Base-by-base conservation (phyloP, 495 filamentous ascomycete genomes). In the Lindgomyces ingoldianus region DNA sequence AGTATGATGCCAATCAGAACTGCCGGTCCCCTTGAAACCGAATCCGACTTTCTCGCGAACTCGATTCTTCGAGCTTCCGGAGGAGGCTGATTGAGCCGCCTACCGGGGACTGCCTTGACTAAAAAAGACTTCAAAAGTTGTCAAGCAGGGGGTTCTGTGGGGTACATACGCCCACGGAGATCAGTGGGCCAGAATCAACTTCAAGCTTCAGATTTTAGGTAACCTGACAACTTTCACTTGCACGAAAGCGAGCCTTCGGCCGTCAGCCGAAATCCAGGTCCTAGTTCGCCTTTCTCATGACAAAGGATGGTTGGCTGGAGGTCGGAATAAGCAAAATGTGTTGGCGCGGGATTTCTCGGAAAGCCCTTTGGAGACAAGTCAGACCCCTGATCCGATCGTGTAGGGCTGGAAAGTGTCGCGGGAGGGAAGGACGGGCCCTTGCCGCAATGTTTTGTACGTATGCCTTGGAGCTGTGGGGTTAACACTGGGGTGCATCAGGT, bases 271-370 rank as follows among this genome's bases (percentile, higher is more conserved):
- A 16, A 25, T 24, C 26, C 25, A 52, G 49, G 3, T 4, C 25
- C 18, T 4, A 27, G 4, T 27, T 21, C 18, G 22, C 4, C 1
- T 21, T 27, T 52, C 1, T 16, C 19, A 4, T 2, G 4, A 11
- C 4, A 24, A 29, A 30, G 22, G 2, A 14, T 25, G 8, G 21
- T 52, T 52, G 49, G 49, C 24, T 30, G 49, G 4, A 16, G 25
- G 3, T 33, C 4, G 26, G 27, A 30, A 52, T 27, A 27, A 52
- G 27, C 22, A 52, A 49, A 52, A 30, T 16, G 12, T 14, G 22
- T 4, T 52, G 49, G 49, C 49, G 49, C 49, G 49, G 49, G 49
- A 52, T 52, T 27, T 29, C 25, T 52, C 49, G 49, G 49, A 52
- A 16, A 27, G 14, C 26, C 19, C 46, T n/a, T n/a, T n/a, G n/a